Conservation (phyloP, 306 rosid genomes). For the Vachellia collinsii region DNA sequence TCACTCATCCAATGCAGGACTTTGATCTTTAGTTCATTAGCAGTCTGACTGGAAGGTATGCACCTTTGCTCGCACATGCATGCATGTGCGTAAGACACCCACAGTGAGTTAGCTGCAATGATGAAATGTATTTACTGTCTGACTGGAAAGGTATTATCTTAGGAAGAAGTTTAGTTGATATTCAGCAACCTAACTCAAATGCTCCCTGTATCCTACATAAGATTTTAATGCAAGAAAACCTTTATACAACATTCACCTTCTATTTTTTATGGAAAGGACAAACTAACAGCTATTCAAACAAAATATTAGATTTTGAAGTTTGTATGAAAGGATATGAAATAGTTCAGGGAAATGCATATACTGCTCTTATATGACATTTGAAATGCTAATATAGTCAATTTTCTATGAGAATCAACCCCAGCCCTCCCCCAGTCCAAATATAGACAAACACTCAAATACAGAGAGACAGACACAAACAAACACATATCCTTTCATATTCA, state of each 20-base stretch:
- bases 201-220: background rate
- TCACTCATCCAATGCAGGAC: background rate
- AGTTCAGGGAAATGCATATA: background rate
- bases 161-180: no score
- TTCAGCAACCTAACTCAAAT: conserved; percentile 15
- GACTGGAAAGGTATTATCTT: no score
- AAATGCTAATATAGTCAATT: no score
- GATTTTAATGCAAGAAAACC: background rate
- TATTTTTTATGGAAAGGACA: no score
- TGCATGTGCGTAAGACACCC: background rate
- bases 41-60: background rate
- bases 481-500: background rate
- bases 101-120: no score
- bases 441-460: no score
- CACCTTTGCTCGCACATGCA: fast-evolving
- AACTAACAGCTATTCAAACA: background rate
- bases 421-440: no score
- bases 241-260: background rate
- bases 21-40: background rate
- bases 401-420: no score
- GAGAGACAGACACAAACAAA: background rate
- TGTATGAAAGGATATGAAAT: background rate
- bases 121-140: no score
- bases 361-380: no score
- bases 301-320: no score